Conservation (phyloP, 768 basidiomycete genomes). For the Atractiella rhizophila region DNA sequence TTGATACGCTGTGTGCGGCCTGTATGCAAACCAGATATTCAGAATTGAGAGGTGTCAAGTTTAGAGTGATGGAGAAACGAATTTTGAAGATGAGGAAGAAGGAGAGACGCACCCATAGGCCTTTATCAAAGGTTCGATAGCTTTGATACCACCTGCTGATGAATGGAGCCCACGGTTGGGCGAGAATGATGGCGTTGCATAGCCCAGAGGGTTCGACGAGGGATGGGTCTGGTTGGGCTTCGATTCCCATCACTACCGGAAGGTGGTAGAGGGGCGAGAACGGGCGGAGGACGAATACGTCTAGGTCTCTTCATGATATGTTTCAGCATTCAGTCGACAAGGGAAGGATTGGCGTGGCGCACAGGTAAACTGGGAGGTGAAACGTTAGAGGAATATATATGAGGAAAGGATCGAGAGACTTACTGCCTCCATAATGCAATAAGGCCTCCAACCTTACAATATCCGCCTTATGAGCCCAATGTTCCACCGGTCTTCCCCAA, state of each 20-base stretch:
- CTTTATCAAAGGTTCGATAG: constrained; percentile 12
- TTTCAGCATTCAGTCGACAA: background rate
- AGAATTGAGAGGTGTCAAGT: no score
- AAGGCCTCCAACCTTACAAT: constrained; percentile 12
- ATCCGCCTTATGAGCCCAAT: constrained; percentile 16
- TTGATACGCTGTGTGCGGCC: constrained; percentile 10
- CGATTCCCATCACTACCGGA: constrained; percentile 14
- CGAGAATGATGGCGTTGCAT: constrained; percentile 16
- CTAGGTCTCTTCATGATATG: background rate
- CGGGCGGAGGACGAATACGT: background rate
- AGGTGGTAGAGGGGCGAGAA: constrained; percentile 13
- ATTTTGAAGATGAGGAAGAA: constrained; percentile 4
- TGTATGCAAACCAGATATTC: no score
- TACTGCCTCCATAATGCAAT: constrained; percentile 11
- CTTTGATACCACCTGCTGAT: constrained; percentile 13
- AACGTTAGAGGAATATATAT: no score
- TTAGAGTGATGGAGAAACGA: no score
- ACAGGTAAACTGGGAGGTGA: no score
- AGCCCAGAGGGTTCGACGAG: constrained; percentile 9
- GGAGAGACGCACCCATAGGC: constrained; percentile 10
- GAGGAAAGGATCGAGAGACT: no score
- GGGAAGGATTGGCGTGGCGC: no score
- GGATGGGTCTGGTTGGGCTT: constrained; percentile 10
- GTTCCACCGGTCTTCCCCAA: constrained; percentile 10
- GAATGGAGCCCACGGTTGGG: constrained; percentile 11